A percentile compares a stretch with the other conserved stretches of the same genome.
Conservation (phyloP, 257 asterid species). For the Echites panduratus region DNA sequence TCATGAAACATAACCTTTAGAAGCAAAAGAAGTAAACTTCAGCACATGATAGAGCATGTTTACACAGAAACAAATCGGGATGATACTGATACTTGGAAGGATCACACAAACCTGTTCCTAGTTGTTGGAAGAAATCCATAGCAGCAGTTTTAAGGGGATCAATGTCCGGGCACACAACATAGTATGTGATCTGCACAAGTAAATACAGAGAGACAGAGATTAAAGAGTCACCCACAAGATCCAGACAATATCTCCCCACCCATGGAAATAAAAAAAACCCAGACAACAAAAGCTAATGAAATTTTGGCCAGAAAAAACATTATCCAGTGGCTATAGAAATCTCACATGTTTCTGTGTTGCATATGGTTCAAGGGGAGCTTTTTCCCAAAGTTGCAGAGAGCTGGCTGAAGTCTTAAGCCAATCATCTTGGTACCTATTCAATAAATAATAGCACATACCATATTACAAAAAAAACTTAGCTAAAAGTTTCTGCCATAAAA, state of each 20-base stretch:
- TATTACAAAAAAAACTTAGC: constrained; percentile 10
- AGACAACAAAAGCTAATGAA: not conserved
- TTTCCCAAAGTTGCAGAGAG: constrained; percentile 89
- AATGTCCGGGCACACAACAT: constrained; percentile 95
- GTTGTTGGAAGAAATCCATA: constrained; percentile 92
- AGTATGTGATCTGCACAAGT: constrained; percentile 72
- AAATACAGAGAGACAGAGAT: constrained; percentile 16
- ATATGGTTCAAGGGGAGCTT: constrained; percentile 99
- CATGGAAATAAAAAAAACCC: not conserved
- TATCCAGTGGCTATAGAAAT: constrained; percentile 8
- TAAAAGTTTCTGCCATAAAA: not conserved
- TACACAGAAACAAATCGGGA: not conserved
- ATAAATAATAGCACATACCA: constrained; percentile 22
- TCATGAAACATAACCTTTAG: not conserved
- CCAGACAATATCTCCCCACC: not conserved
- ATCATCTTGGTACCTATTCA: constrained; percentile 90
- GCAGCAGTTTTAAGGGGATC: constrained; percentile 92
- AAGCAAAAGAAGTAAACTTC: not conserved
- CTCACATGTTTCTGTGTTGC: constrained; percentile 89
- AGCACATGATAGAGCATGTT: not conserved
- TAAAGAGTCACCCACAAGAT: constrained; percentile 7
- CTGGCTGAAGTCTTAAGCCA: constrained; percentile 94
- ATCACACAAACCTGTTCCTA: constrained; percentile 81
- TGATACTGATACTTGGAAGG: not conserved
- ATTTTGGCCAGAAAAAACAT: constrained; percentile 7